These are phyloP conservation scores for Uronychia binucleata DNA, from an alignment of 73 alveolate species.

Conservation along the genomic window DNA sequence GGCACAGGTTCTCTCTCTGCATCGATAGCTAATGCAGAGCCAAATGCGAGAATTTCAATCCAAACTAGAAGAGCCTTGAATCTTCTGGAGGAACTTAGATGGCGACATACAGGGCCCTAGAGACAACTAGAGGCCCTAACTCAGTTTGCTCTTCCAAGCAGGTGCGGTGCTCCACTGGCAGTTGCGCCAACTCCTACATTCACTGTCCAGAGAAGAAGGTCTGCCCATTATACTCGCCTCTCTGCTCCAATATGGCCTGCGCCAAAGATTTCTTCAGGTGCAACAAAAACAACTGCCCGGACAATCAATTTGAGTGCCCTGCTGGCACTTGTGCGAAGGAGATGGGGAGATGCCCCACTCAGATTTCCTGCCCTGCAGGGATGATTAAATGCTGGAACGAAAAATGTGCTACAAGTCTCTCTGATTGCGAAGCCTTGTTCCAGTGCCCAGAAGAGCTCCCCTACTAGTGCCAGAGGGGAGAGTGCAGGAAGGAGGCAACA, in stretches of 20 bases:
- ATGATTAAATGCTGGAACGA: neutral
- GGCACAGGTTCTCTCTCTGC: neutral
- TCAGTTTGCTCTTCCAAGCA: too few relatives aligned
- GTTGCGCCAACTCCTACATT: neutral
- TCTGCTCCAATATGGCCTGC: neutral
- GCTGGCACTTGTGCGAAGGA: neutral
- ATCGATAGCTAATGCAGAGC: neutral
- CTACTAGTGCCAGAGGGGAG: slow-evolving; percentile 58
- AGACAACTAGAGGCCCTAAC: too few relatives aligned
- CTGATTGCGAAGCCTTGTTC: neutral
- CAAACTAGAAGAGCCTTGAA: too few relatives aligned
- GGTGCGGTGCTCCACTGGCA: neutral
- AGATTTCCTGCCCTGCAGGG: neutral
- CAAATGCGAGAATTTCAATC: neutral
- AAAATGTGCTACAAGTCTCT: neutral
- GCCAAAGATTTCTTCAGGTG: neutral
- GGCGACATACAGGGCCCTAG: too few relatives aligned
- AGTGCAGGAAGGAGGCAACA: slow-evolving; percentile 43
- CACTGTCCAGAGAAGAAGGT: neutral
- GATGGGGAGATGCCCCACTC: neutral
- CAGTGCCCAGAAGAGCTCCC: slow-evolving; percentile 7
- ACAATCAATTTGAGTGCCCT: neutral
- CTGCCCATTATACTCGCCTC: neutral
- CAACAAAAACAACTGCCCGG: neutral
- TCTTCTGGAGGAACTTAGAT: too few relatives aligned